These are phyloP conservation scores for Magnaporthiopsis rhizophila DNA, from an alignment of 2,329 filamentous ascomycete species.

Conservation along the genomic window DNA sequence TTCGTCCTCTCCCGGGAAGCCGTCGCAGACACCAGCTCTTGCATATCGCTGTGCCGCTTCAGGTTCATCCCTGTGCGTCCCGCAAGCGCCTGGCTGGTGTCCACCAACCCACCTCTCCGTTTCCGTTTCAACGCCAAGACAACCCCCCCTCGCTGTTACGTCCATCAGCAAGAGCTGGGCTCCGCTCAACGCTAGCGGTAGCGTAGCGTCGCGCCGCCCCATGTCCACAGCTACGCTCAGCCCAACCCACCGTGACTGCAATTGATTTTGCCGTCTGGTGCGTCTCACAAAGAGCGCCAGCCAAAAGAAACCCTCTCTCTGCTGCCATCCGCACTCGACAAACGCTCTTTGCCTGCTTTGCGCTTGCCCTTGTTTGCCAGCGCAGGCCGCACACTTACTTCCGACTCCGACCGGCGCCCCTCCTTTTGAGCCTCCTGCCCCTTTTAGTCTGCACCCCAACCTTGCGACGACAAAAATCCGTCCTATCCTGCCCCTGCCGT, in stretches of 20 bases:
- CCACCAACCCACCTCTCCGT: background rate
- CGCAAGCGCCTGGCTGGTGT: background rate
- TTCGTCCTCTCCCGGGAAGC: too few species aligned
- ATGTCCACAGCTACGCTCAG: background rate
- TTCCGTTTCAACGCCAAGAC: background rate
- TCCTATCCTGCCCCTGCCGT: background rate
- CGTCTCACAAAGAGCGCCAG: background rate
- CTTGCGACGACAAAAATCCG: background rate
- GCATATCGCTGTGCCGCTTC: background rate
- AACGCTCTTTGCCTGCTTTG: background rate
- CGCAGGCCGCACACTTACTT: background rate
- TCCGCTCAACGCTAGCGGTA: background rate
- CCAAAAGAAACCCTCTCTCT: background rate
- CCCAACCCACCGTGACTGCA: background rate
- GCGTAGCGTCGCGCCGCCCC: too few species aligned
- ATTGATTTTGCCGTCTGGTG: background rate
- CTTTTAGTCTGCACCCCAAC: background rate
- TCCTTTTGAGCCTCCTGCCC: background rate
- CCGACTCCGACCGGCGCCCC: background rate
- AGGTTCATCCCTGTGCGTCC: background rate
- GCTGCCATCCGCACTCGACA: background rate
- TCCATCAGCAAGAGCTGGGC: background rate
- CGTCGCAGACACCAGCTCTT: background rate
- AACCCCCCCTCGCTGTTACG: background rate
- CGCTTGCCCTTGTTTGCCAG: background rate